A percentile compares a stretch with the other conserved stretches of the same genome.
phyloP scores from a whole-genome alignment of 1,284 basidiomycete genomes.

The Cutaneotrichosporon curvatum region DNA sequence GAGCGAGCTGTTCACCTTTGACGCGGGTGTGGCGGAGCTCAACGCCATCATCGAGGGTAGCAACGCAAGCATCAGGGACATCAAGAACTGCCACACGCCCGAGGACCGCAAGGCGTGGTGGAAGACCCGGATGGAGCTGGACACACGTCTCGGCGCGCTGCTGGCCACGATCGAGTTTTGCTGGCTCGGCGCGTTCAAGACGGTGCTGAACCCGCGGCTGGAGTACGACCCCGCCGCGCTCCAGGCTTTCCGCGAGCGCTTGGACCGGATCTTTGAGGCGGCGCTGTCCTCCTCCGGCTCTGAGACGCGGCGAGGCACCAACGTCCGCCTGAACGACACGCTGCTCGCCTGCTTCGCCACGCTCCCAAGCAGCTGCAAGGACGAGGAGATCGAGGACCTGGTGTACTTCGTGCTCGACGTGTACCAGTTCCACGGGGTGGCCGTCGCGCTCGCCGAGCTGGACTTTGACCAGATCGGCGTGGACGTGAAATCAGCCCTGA shows the following conservation, averaged over 20 bases:
- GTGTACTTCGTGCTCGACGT: constrained; percentile 90
- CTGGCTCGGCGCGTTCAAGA: constrained; percentile 98
- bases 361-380: constrained; percentile 68
- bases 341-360: constrained; percentile 80
- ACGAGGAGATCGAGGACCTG: constrained; percentile 92
- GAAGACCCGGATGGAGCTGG: constrained; percentile 67
- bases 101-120: constrained; percentile 59
- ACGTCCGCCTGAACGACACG: constrained; percentile 57
- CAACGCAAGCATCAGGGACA: constrained; percentile 49
- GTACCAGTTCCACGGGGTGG: constrained; percentile 85
- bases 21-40: constrained; percentile 67
- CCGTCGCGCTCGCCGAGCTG: constrained; percentile 82
- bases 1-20: constrained; percentile 64
- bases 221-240: constrained; percentile 51
- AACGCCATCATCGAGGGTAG: constrained; percentile 66
- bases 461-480: constrained; percentile 66
- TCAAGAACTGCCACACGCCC: constrained; percentile 31
- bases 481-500: constrained; percentile 51
- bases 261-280: constrained; percentile 68
- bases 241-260: constrained; percentile 54
- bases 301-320: constrained; percentile 40
- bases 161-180: constrained; percentile 83
- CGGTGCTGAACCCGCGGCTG: constrained; percentile 60
- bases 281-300: constrained; percentile 54
- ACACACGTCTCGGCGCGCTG: constrained; percentile 66